These are phyloP conservation scores for Trichosanthes cucumerina DNA, from an alignment of 306 rosid species.

Conservation along the genomic window DNA sequence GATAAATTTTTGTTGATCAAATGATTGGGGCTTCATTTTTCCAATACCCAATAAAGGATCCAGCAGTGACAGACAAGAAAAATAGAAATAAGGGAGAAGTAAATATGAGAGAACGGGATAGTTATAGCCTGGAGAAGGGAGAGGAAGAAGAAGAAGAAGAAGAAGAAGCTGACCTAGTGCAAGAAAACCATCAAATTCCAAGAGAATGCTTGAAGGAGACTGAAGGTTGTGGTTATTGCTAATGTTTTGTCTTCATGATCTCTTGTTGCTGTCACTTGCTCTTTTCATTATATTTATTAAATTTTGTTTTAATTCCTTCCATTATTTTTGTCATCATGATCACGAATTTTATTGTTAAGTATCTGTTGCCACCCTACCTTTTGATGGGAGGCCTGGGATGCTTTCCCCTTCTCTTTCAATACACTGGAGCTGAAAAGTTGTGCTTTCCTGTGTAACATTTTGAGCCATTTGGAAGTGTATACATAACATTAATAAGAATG, in stretches of 20 bases:
- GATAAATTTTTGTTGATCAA: neutral
- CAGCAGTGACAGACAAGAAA: constrained; percentile 37
- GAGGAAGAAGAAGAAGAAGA: constrained; percentile 29
- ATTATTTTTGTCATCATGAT: constrained; percentile 7
- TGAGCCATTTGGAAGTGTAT: constrained; percentile 27
- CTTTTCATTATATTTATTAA: constrained; percentile 12
- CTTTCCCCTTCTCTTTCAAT: constrained; percentile 12
- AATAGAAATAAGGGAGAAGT: constrained; percentile 34
- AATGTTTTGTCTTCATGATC: constrained; percentile 30
- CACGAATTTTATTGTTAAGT: constrained; percentile 11
- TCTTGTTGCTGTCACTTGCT: constrained; percentile 22
- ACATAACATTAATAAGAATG: constrained; percentile 30
- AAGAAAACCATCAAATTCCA: constrained; percentile 24
- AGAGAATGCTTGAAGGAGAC: constrained; percentile 33
- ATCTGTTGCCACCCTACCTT: constrained; percentile 36
- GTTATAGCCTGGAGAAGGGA: constrained; percentile 32
- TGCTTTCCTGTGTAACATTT: constrained; percentile 8
- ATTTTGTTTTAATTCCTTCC: constrained; percentile 7
- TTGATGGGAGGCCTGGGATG: constrained; percentile 56
- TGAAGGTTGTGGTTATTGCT: constrained; percentile 34
- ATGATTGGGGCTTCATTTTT: constrained; percentile 58
- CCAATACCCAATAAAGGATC: constrained; percentile 29
- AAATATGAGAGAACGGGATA: constrained; percentile 29
- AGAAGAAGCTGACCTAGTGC: neutral
- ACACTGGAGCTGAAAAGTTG: constrained; percentile 6